Conservation (phyloP, 169 alveolate genomes). For the Cryptosporidium meleagridis region DNA sequence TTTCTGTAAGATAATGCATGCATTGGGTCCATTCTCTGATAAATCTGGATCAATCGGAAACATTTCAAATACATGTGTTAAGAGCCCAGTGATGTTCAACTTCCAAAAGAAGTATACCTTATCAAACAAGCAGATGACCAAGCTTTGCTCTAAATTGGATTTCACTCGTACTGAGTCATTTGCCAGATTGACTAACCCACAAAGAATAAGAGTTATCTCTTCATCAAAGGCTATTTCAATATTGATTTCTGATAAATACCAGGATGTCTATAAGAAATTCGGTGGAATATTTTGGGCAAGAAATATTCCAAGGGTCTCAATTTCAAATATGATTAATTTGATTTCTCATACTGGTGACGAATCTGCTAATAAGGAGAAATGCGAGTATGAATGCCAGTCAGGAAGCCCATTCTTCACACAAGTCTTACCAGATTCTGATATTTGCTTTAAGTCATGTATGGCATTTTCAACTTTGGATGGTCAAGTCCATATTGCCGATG, state of each 20-base stretch:
- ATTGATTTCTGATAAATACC: slow-evolving; percentile 31
- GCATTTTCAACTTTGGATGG: background rate
- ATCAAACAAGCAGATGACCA: slow-evolving; percentile 37
- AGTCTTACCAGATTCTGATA: slow-evolving; percentile 15
- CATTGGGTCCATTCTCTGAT: slow-evolving; percentile 31
- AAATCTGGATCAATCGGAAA: slow-evolving; percentile 14
- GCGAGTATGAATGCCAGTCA: slow-evolving; percentile 46
- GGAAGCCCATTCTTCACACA: slow-evolving; percentile 28
- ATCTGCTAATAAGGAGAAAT: slow-evolving; percentile 13
- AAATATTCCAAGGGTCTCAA: slow-evolving; percentile 61
- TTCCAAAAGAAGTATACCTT: slow-evolving; percentile 55
- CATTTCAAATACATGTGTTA: slow-evolving; percentile 39
- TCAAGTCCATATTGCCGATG: background rate
- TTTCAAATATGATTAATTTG: slow-evolving; percentile 48
- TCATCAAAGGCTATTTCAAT: slow-evolving; percentile 37
- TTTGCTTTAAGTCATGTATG: slow-evolving; percentile 60
- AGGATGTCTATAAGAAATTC: slow-evolving; percentile 29
- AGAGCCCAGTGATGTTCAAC: slow-evolving; percentile 8
- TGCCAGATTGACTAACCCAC: slow-evolving; percentile 26
- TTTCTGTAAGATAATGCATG: slow-evolving; percentile 39
- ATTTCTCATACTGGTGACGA: slow-evolving; percentile 57
- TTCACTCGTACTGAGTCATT: slow-evolving; percentile 65
- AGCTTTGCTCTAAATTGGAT: slow-evolving; percentile 57
- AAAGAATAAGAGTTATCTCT: slow-evolving; percentile 38
- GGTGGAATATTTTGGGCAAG: slow-evolving; percentile 69